phyloP scores from a whole-genome alignment of 1,284 basidiomycete genomes.

The Fistulinella cinereoalba region DNA sequence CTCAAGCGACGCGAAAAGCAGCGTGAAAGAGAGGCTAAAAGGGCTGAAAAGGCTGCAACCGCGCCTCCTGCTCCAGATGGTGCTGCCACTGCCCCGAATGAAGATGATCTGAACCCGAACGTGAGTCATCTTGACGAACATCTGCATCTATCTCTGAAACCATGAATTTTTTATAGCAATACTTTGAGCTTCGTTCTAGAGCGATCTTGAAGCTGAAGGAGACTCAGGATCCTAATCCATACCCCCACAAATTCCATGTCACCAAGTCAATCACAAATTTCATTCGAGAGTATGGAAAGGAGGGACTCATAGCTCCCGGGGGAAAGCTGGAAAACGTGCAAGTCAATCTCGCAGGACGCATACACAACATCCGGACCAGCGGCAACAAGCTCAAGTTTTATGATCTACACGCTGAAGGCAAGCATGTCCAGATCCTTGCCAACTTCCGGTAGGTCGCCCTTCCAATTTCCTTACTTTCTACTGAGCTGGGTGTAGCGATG shows the following conservation, averaged over 20 bases:
- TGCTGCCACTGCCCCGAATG: conserved; percentile 46
- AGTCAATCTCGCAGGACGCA: conserved; percentile 81
- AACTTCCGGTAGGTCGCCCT: conserved; percentile 70
- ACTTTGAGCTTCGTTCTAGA: conserved; percentile 90
- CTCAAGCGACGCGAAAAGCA: conserved; percentile 89
- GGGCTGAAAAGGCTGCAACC: conserved; percentile 73
- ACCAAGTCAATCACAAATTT: conserved; percentile 76
- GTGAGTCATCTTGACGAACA: conserved; percentile 49
- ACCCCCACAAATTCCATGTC: conserved; percentile 99
- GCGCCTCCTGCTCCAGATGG: conserved; percentile 37
- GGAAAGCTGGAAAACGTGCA: conserved; percentile 50
- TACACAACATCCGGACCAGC: conserved; percentile 86
- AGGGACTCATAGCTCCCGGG: conserved; percentile 68
- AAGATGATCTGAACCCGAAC: conserved; percentile 81
- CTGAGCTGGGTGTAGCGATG: conserved; percentile 51
- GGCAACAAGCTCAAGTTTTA: conserved; percentile 92
- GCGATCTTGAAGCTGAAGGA: conserved; percentile 86
- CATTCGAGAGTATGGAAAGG: conserved; percentile 72
- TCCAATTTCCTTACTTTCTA: background rate
- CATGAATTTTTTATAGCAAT: conserved; percentile 67
- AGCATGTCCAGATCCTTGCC: conserved; percentile 95
- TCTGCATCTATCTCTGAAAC: background rate
- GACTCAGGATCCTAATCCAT: conserved; percentile 87
- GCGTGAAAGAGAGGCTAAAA: conserved; percentile 80
- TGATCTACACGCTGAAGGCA: conserved; percentile 90